A percentile compares a stretch with the other conserved stretches of the same genome.
Evolutionary conservation across 768 basidiomycete genomes (phyloP).

Genomic region (Lactifluus subvellereus): DNA sequence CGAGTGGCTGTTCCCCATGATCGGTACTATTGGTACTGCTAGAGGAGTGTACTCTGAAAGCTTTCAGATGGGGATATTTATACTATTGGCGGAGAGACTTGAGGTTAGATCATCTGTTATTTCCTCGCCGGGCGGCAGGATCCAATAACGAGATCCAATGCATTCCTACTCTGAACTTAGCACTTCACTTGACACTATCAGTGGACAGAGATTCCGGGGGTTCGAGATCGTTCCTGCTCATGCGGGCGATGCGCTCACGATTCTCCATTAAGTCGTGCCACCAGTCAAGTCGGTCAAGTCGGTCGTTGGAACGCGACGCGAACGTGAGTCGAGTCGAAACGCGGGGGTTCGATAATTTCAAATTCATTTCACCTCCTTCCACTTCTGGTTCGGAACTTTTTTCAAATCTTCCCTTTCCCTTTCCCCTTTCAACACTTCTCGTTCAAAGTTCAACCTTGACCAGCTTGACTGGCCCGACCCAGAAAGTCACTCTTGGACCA

Average conservation of each 20-base stretch:
- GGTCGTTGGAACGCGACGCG: background rate
- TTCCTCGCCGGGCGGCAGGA: background rate
- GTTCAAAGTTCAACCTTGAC: background rate
- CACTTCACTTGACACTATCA: background rate
- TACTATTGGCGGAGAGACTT: conserved; percentile 2
- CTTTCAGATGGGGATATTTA: conserved; percentile 11
- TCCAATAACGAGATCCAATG: conserved; percentile 5
- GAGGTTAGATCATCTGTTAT: background rate
- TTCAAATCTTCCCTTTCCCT: background rate
- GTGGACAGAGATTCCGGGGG: background rate
- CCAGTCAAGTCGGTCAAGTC: background rate
- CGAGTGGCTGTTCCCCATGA: conserved; percentile 17
- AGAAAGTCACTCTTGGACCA: background rate
- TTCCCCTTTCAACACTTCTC: conserved; percentile 5
- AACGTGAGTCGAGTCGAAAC: background rate
- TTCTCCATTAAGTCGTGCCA: background rate
- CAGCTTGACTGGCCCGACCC: background rate
- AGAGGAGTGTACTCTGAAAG: background rate
- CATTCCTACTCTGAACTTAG: conserved; percentile 12
- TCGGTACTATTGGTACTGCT: background rate
- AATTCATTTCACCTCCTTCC: background rate
- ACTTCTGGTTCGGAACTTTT: background rate
- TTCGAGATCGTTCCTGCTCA: conserved; percentile 1
- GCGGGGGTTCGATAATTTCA: background rate
- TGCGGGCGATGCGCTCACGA: background rate